Evolutionary conservation across 192 early-diverging fungal genomes (phyloP).

Genomic region (Dimargaris verticillata): DNA sequence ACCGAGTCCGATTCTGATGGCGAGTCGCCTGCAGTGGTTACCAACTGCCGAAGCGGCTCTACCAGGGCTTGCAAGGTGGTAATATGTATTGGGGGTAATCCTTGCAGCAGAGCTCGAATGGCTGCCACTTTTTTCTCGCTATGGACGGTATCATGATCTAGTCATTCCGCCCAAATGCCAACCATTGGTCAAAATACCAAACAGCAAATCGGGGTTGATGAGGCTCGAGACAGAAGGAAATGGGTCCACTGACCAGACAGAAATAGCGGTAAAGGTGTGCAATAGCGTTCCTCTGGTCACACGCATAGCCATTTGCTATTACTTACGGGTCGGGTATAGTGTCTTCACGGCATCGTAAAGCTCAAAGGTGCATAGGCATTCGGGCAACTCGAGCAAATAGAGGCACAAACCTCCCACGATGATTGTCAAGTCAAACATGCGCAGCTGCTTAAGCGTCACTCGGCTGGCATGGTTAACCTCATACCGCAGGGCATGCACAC

Average conservation of each 20-base stretch:
- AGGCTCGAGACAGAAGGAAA: no score
- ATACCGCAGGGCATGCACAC: conserved; percentile 44
- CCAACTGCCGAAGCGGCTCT: conserved; percentile 16
- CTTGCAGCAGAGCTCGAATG: conserved; percentile 17
- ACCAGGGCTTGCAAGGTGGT: conserved; percentile 23
- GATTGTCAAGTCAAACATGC: conserved; percentile 34
- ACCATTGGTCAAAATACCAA: no score
- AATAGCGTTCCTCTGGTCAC: no score
- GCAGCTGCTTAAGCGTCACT: conserved; percentile 35
- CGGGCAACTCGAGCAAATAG: conserved; percentile 56
- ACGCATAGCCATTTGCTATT: no score
- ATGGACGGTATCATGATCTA: no score
- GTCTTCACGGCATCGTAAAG: conserved; percentile 49
- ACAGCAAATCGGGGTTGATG: no score
- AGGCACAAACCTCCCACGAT: conserved; percentile 42
- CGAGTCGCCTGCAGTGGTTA: no score
- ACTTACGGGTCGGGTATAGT: conserved; percentile 32
- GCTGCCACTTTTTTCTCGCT: no score
- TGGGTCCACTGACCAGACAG: no score
- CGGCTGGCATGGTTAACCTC: conserved; percentile 40
- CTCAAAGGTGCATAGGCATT: conserved; percentile 46
- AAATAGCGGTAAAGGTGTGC: no score
- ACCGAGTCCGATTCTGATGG: conserved; percentile 13
- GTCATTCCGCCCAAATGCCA: no score
- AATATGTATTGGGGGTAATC: conserved; percentile 21